Evolutionary conservation across 768 basidiomycete species (phyloP).

Genomic region (Leccinum pellstonianum): DNA sequence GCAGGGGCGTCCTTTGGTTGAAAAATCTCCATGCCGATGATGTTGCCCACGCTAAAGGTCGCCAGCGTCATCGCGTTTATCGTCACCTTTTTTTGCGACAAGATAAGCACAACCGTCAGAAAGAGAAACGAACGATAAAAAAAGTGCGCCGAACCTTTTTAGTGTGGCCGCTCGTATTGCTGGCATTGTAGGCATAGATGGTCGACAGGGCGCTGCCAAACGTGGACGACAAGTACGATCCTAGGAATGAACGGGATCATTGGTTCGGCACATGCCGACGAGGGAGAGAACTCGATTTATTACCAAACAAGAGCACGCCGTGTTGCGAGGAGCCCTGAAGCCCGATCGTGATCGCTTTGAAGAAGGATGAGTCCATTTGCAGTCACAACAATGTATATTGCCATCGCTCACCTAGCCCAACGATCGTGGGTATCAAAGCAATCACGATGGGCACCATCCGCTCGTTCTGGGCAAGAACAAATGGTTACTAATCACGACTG

Average conservation of each 20-base stretch:
- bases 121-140: background rate
- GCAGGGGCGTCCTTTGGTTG: conserved; percentile 58
- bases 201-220: conserved; percentile 60
- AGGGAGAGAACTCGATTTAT: background rate
- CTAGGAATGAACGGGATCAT: conserved; percentile 29
- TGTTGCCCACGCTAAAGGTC: conserved; percentile 57
- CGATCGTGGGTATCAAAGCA: conserved; percentile 56
- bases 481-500: background rate
- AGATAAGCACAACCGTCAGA: background rate
- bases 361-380: background rate
- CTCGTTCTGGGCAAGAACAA: conserved; percentile 40
- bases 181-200: conserved; percentile 63
- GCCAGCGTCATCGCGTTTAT: conserved; percentile 60
- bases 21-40: conserved; percentile 63
- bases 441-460: conserved; percentile 62
- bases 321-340: conserved; percentile 48
- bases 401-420: conserved; percentile 45
- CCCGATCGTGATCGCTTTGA: conserved; percentile 50
- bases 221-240: conserved; percentile 49
- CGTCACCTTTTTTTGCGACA: conserved; percentile 39
- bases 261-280: background rate
- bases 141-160: conserved; percentile 46
- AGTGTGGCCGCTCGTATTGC: conserved; percentile 62
- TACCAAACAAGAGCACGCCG: conserved; percentile 56
- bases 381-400: background rate